Base-by-base conservation (phyloP, 257 asterid species). In the Haberlea rhodopensis region DNA sequence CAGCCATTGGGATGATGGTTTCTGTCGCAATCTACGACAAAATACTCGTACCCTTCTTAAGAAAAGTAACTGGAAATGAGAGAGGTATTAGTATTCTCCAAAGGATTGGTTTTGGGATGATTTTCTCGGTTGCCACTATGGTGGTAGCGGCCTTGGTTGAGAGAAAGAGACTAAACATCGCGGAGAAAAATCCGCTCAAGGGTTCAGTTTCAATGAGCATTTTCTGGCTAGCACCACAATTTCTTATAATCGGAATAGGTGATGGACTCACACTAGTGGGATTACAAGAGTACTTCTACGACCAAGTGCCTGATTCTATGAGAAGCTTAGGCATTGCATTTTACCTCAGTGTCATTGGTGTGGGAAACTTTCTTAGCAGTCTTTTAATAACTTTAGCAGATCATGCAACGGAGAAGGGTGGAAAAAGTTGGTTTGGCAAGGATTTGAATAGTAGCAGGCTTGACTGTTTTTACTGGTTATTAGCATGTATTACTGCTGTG, bases 151-250 rank as follows among this genome's bases (percentile, higher is more conserved):
- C 94, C 0, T 5, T 86, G 48, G 89, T 88, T 0, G 97, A 90
- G 66, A 64, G 77, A 23, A 82, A 76, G 48, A 69, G 99, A 37
- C 84, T 87, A 0, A 19, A n/a, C 1, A 8, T 79, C 0, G 86
- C 77, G 24, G 63, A 11, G 20, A 16, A 61, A 15, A 72, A 79
- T 53, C 82, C 80, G 8, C 0, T 60, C 0, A 26, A 62, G 1
- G 79, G 84, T 0, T 78, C 89, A 4, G 21, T 21, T 26, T 78
- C 92, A 16, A 87, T 90, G 95, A 90, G 89, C 19, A 90, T 90
- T n/a, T 84, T 90, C 31, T 94, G 99, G 99, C 74, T 94, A 28
- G 87, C 84, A 0, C 99, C 99, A 0, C 97, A 94, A 51, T 94
- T 87, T 64, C 24, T 94, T 2, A 81, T 86, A 5, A 74, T 90